Percentiles rank a stretch among this genome's conserved stretches.
These are phyloP conservation scores for Coemansia sp. DNA, from an alignment of 192 early-diverging fungal species.

Conservation along the genomic window DNA sequence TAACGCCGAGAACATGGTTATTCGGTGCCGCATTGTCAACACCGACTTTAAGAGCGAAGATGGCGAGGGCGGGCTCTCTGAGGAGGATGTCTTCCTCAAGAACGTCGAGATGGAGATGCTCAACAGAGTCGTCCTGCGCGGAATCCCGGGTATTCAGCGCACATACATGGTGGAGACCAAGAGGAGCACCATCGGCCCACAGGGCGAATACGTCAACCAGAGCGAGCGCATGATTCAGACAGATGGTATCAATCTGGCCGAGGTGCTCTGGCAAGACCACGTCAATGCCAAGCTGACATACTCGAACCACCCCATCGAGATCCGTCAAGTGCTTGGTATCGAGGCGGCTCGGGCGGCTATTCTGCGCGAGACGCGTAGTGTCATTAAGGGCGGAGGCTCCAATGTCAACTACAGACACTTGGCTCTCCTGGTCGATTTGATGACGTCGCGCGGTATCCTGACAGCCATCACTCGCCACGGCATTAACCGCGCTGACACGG, in stretches of 20 bases:
- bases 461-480: conserved; percentile 98
- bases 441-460: conserved; percentile 88
- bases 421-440: conserved; percentile 91
- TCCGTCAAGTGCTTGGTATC: conserved; percentile 89
- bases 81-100: conserved; percentile 87
- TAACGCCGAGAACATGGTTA: conserved; percentile 81
- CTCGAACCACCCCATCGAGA: conserved; percentile 92
- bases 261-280: conserved; percentile 80
- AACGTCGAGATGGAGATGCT: conserved; percentile 86
- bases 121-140: conserved; percentile 79
- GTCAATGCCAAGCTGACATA: conserved; percentile 79
- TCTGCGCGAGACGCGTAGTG: conserved; percentile 83
- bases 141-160: conserved; percentile 79
- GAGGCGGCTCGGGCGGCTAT: conserved; percentile 92
- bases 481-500: conserved; percentile 94
- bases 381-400: conserved; percentile 93
- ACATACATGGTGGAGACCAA: conserved; percentile 58
- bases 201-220: conserved; percentile 62
- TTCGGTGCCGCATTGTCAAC: conserved; percentile 81
- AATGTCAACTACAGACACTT: conserved; percentile 99
- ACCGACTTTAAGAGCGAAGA: conserved; percentile 55
- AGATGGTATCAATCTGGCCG: conserved; percentile 86
- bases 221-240: conserved; percentile 85
- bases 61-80: conserved; percentile 55
- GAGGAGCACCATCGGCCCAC: conserved; percentile 42